phyloP scores from a whole-genome alignment of 2,329 filamentous ascomycete genomes.

The Nothophoma quercina region DNA sequence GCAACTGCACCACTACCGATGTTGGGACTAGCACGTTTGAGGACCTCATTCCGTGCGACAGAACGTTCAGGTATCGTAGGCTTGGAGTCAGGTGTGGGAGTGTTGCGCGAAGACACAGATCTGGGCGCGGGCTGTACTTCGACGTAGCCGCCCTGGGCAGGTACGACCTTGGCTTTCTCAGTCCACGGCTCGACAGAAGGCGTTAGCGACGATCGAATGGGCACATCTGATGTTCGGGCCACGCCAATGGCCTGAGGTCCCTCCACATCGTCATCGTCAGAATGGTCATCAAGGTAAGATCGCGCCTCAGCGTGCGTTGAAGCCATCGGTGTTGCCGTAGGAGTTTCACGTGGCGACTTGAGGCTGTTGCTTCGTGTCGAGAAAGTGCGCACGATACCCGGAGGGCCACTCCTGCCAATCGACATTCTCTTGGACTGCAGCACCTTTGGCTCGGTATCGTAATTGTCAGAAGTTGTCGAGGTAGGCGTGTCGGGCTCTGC shows the following conservation, averaged over 20 bases:
- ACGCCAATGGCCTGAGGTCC: conserved; percentile 50
- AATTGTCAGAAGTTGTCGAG: conserved; percentile 19
- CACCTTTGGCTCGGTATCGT: conserved; percentile 39
- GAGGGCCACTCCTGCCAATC: conserved; percentile 42
- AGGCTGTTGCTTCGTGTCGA: conserved; percentile 41
- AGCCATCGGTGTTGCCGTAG: conserved; percentile 25
- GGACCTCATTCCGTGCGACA: conserved; percentile 28
- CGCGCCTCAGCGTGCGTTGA: conserved; percentile 25
- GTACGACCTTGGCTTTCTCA: conserved; percentile 23
- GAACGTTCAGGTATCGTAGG: conserved; percentile 30
- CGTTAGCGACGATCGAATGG: conserved; percentile 40
- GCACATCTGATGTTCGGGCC: conserved; percentile 53
- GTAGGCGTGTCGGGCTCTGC: conserved; percentile 26
- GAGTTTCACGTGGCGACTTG: conserved; percentile 31
- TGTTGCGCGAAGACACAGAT: conserved; percentile 34
- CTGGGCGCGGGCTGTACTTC: conserved; percentile 35
- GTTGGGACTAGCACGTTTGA: conserved; percentile 20
- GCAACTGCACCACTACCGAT: conserved; percentile 10
- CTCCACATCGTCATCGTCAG: conserved; percentile 36
- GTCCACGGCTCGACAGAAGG: conserved; percentile 29
- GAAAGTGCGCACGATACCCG: conserved; percentile 45
- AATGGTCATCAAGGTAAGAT: conserved; percentile 41
- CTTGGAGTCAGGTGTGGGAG: conserved; percentile 37
- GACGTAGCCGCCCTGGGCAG: conserved; percentile 36
- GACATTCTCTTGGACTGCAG: conserved; percentile 48